Conservation (phyloP, 2,329 filamentous ascomycete species). For the Alternaria solani region DNA sequence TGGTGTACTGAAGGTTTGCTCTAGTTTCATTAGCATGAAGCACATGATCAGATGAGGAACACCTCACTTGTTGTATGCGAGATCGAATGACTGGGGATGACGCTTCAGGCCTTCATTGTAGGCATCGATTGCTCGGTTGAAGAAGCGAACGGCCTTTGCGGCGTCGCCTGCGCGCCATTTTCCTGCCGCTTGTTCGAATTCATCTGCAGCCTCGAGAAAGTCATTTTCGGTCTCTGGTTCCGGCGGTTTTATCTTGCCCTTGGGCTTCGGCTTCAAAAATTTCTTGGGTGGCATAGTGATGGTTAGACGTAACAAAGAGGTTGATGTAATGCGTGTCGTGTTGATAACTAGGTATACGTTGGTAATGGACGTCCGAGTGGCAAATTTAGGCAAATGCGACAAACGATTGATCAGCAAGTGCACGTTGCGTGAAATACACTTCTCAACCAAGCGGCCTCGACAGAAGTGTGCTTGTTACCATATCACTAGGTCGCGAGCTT, state of each 20-base stretch:
- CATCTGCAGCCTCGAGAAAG: constrained; percentile 72
- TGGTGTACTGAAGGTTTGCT: constrained; percentile 73
- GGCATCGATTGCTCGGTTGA: constrained; percentile 69
- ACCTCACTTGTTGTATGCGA: constrained; percentile 76
- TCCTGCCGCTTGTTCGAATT: constrained; percentile 74
- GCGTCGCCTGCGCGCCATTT: constrained; percentile 79
- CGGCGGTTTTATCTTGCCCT: constrained; percentile 50
- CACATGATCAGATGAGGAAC: background rate
- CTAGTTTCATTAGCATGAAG: constrained; percentile 49
- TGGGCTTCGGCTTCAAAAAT: constrained; percentile 42
- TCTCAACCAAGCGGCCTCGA: background rate
- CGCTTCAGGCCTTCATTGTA: constrained; percentile 70
- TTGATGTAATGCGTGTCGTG: constrained; percentile 1
- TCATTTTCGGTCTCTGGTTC: constrained; percentile 70
- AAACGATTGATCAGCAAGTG: constrained; percentile 7
- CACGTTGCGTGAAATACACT: background rate
- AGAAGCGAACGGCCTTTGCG: constrained; percentile 69
- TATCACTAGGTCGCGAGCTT: background rate
- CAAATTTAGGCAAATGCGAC: constrained; percentile 8
- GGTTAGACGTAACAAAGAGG: background rate
- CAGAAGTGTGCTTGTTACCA: background rate
- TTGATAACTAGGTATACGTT: background rate
- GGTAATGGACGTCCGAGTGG: constrained; percentile 5
- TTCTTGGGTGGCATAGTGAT: constrained; percentile 42
- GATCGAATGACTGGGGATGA: constrained; percentile 70